Evolutionary conservation across 2,329 filamentous ascomycete genomes (phyloP).

Genomic region (Pezicula rhizophila): DNA sequence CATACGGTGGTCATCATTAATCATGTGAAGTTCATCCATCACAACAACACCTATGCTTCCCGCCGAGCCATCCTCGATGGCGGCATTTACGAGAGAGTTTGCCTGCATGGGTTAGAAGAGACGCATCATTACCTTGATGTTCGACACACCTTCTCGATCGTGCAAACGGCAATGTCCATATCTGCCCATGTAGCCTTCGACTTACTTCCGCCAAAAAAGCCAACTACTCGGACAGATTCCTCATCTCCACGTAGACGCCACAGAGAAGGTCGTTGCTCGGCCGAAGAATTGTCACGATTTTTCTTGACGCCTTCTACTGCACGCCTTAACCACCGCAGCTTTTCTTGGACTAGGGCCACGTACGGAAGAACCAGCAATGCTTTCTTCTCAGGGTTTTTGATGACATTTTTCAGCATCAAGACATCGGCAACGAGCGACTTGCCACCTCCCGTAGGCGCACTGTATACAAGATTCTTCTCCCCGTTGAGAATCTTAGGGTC

Average conservation of each 20-base stretch:
- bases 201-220: constrained; percentile 70
- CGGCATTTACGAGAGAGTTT: constrained; percentile 66
- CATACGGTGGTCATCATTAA: constrained; percentile 65
- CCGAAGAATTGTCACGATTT: constrained; percentile 9
- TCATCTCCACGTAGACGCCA: constrained; percentile 52
- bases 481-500: constrained; percentile 60
- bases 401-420: constrained; percentile 64
- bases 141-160: constrained; percentile 62
- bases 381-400: constrained; percentile 58
- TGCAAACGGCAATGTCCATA: constrained; percentile 73
- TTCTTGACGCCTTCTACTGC: constrained; percentile 53
- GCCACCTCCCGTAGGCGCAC: constrained; percentile 70
- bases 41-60: constrained; percentile 61
- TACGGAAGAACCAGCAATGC: constrained; percentile 70
- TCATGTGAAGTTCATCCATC: constrained; percentile 76
- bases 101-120: constrained; percentile 41
- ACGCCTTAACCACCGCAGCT: constrained; percentile 66
- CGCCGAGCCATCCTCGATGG: constrained; percentile 64
- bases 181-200: constrained; percentile 62
- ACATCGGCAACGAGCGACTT: constrained; percentile 71
- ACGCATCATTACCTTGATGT: neutral
- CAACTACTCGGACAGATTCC: constrained; percentile 57
- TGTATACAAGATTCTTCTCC: constrained; percentile 68
- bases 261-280: constrained; percentile 28
- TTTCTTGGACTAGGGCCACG: constrained; percentile 75